phyloP scores from a whole-genome alignment of 208 protist genomes.

The Jaenimonas drosophilae region DNA sequence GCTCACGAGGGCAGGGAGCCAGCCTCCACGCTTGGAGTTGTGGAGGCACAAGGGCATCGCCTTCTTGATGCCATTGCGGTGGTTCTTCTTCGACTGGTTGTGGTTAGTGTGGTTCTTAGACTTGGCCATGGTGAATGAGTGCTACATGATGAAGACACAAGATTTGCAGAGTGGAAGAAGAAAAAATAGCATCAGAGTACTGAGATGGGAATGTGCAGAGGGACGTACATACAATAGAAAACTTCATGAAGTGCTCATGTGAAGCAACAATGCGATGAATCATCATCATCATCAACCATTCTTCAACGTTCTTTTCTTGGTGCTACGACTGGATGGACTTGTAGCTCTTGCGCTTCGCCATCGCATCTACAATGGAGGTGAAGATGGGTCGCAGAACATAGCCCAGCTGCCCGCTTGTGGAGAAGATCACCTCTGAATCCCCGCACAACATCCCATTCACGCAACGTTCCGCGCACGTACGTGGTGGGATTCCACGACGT shows the following conservation, averaged over 20 bases:
- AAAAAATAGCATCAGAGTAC: neutral
- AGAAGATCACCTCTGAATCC: constrained; percentile 69
- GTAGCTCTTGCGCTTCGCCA: constrained; percentile 65
- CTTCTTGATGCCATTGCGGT: constrained; percentile 87
- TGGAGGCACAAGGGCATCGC: constrained; percentile 55
- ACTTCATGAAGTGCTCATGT: neutral
- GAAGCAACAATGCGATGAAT: neutral
- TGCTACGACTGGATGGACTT: constrained; percentile 36
- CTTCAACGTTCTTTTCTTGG: neutral
- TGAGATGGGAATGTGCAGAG: neutral
- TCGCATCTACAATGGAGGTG: constrained; percentile 43
- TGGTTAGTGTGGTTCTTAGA: constrained; percentile 93
- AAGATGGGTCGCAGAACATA: constrained; percentile 69
- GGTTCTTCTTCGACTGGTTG: constrained; percentile 90
- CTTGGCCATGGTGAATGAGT: constrained; percentile 67
- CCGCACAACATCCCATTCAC: constrained; percentile 39
- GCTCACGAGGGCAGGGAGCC: constrained; percentile 76
- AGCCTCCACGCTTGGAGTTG: constrained; percentile 75
- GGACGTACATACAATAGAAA: neutral
- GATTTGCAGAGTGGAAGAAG: neutral
- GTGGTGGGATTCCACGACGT: constrained; percentile 46
- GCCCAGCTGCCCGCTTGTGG: constrained; percentile 45
- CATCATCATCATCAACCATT: neutral
- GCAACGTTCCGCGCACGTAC: constrained; percentile 37
- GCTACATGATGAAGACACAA: constrained; percentile 3